Evolutionary conservation across 108 stramenopile genomes (phyloP), one percentile per base, ranked within the genome.

Genomic region (Cyclotella sp.): DNA sequence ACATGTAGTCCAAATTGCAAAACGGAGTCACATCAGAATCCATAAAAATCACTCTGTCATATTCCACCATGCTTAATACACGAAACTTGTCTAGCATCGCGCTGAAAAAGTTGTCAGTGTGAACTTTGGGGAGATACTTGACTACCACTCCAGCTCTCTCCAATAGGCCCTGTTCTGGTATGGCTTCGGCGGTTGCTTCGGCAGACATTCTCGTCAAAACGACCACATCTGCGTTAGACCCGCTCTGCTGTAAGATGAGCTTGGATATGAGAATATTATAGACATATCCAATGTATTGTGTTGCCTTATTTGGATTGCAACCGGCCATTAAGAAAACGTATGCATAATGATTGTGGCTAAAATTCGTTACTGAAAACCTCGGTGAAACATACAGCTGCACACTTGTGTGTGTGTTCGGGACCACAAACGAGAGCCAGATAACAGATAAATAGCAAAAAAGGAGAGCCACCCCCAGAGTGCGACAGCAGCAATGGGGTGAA

Each of bases 1-100:
- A 89, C 22, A 88, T 41, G 60, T 85, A 85, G 47, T 92, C 91
- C 73, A 89, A 57, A 63, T 86, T 83, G 42, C 79, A 81, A 15
- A 85, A 51, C 15, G 91, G 91, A 45, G 89, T 67, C n/a, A 90
- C 75, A 72, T 94, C 93, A 10, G 78, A 83, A 63, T 94, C 93
- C 45, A 94, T 21, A 59, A 88, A 88, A 47, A 91, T 69, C 0
- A 91, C 85, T 3, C 87, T 83, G 24, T 85, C 67, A 72, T 91
- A 94, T 71, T 89, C 84, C 21, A 85, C 87, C 51, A 90, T 46
- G 21, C 67, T 66, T 42, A 91, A 66, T 19, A 87, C 75, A 19
- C 69, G 63, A 30, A 91, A 91, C 46, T 91, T 91, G n/a, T 87
- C 83, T 53, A 85, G 58, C 51, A 77, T 79, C 13, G 77, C 39